These are phyloP conservation scores for Rhazya stricta DNA, from an alignment of 257 asterid genomes.

Conservation along the genomic window DNA sequence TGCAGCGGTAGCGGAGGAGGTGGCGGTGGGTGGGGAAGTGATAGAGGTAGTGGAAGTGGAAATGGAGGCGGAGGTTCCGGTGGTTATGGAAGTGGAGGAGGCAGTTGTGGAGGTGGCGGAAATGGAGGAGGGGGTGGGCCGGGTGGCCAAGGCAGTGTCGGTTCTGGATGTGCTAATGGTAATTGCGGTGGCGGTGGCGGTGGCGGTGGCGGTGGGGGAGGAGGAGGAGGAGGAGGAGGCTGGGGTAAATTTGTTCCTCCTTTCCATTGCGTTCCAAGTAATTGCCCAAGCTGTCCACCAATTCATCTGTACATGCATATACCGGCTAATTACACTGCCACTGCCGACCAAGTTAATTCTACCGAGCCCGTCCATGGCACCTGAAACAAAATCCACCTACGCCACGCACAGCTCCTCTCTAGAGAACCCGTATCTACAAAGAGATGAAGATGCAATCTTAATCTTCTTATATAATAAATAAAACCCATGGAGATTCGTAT, in stretches of 20 bases:
- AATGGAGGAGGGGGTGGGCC: background rate
- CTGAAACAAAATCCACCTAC: background rate
- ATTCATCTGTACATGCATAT: background rate
- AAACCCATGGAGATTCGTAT: background rate
- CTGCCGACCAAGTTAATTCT: background rate
- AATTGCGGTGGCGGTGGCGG: background rate
- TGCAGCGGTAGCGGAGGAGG: no score
- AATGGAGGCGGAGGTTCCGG: conserved; percentile 2
- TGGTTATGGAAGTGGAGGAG: background rate
- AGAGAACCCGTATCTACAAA: background rate
- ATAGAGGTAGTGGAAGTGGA: background rate
- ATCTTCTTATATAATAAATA: no score
- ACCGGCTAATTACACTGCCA: background rate
- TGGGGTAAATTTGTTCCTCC: background rate
- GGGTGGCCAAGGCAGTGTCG: background rate
- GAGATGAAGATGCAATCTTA: no score
- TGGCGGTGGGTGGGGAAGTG: background rate
- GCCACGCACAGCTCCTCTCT: background rate
- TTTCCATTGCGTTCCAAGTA: conserved; percentile 13
- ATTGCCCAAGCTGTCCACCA: background rate
- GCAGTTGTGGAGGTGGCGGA: background rate
- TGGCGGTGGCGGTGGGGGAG: background rate
- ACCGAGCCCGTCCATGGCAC: background rate
- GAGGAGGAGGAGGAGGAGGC: no score
- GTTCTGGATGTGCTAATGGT: background rate